These are phyloP conservation scores for Fusarium keratoplasticum DNA, from an alignment of 2,329 filamentous ascomycete genomes.

Conservation along the genomic window DNA sequence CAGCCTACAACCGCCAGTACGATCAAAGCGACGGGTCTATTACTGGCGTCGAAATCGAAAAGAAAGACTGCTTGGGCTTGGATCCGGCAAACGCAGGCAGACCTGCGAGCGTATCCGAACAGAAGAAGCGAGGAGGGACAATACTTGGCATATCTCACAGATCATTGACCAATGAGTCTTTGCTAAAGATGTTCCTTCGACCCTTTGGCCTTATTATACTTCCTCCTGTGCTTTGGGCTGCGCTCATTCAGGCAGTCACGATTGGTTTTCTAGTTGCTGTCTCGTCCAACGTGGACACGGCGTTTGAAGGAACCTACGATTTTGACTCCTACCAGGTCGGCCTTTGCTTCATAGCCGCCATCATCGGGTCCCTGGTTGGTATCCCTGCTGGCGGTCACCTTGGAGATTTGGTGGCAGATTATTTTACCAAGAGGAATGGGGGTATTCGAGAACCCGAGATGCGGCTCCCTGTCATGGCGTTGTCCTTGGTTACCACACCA, in stretches of 20 bases:
- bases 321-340: conserved; percentile 61
- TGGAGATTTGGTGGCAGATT: conserved; percentile 60
- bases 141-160: conserved; percentile 56
- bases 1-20: conserved; percentile 55
- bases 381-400: conserved; percentile 63
- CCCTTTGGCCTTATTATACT: conserved; percentile 62
- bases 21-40: conserved; percentile 10
- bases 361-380: conserved; percentile 61
- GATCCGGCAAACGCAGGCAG: conserved; percentile 16
- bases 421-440: conserved; percentile 62
- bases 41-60: conserved; percentile 16
- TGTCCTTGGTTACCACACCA: conserved; percentile 63
- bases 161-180: conserved; percentile 57
- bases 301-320: conserved; percentile 55
- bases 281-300: conserved; percentile 62
- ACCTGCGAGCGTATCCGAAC: background rate
- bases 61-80: conserved; percentile 18
- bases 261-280: conserved; percentile 68
- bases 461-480: conserved; percentile 65
- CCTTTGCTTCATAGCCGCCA: conserved; percentile 61
- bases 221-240: conserved; percentile 66
- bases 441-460: conserved; percentile 70
- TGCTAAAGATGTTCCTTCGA: conserved; percentile 61
- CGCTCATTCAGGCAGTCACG: conserved; percentile 64
- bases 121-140: conserved; percentile 47